Conservation (phyloP, 2,329 filamentous ascomycete genomes). For the Cladophialophora psammophila region DNA sequence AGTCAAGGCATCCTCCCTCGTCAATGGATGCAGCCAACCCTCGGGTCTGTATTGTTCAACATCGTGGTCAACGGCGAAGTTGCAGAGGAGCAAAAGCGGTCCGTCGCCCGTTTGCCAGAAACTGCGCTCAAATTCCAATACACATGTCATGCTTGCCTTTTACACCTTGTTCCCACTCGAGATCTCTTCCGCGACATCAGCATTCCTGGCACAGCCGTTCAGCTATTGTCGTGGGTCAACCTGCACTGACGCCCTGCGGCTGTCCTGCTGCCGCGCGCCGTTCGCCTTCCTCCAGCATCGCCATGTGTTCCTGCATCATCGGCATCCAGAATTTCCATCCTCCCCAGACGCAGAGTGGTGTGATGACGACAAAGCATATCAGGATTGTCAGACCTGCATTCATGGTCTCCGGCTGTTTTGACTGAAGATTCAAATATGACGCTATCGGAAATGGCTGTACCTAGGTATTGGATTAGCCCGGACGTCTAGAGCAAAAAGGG, state of each 20-base stretch:
- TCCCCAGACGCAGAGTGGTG: conserved; percentile 35
- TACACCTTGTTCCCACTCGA: background rate
- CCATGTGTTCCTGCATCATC: conserved; percentile 38
- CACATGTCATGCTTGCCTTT: background rate
- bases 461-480: background rate
- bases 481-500: background rate
- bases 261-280: conserved; percentile 22
- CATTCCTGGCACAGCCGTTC: background rate
- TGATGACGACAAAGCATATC: conserved; percentile 41
- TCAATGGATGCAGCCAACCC: background rate
- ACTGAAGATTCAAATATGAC: background rate
- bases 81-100: background rate
- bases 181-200: background rate
- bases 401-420: conserved; percentile 31
- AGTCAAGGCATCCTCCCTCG: background rate
- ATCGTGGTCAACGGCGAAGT: background rate
- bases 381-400: conserved; percentile 39
- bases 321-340: conserved; percentile 40
- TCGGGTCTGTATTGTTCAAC: background rate
- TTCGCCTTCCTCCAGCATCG: conserved; percentile 39
- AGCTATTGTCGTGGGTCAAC: background rate
- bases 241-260: conserved; percentile 13
- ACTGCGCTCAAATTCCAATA: background rate
- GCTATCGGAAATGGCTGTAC: background rate
- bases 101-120: background rate